Base-by-base conservation (phyloP, 805 yeast species). In the Myxozyma udenii region DNA sequence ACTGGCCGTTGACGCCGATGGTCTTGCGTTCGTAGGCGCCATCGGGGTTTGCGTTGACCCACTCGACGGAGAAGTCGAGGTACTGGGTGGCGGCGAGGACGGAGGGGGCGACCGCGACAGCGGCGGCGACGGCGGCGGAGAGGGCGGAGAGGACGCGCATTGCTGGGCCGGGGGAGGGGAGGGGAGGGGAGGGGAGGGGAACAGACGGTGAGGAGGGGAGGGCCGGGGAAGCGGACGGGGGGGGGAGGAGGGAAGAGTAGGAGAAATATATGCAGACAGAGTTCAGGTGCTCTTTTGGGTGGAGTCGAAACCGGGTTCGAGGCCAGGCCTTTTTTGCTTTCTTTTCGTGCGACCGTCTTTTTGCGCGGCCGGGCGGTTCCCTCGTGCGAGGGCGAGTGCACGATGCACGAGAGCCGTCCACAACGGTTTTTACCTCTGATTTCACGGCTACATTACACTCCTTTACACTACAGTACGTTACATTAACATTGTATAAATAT, bases 1-100 rank as follows among this genome's bases (percentile, higher is more conserved):
- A 73, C 61, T 69, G 61, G 77, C 85, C 85, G 62, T 84, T 84
- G 67, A 83, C 74, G 1, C 83, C 83, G 23, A 84, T 77, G 40
- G 81, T 78, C 23, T 22, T 19, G 35, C 87, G 68, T 48, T 71
- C 74, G 40, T 62, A 62, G 24, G 69, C 58, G 3, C 85, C 85
- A 56, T 83, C 87, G 1, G 86, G 85, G 62, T 77, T 78, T 41
- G 77, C 78, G 18, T 42, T 43, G 22, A 66, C 64, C 66, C 72
- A 67, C 6, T 68, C 63, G 22, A 70, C 64, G 5, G 70, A 64
- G 71, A 72, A 75, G 62, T 73, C 64, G 61, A 62, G 69, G 41
- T 62, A 54, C 44, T 54, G 59, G 25, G 64, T 61, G 25, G 58
- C 60, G 21, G 67, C 69, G 26, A 43, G 39, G 28, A 54, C 63